These are phyloP conservation scores for Fusarium palustre DNA, from an alignment of 2,329 filamentous ascomycete species.

Conservation along the genomic window DNA sequence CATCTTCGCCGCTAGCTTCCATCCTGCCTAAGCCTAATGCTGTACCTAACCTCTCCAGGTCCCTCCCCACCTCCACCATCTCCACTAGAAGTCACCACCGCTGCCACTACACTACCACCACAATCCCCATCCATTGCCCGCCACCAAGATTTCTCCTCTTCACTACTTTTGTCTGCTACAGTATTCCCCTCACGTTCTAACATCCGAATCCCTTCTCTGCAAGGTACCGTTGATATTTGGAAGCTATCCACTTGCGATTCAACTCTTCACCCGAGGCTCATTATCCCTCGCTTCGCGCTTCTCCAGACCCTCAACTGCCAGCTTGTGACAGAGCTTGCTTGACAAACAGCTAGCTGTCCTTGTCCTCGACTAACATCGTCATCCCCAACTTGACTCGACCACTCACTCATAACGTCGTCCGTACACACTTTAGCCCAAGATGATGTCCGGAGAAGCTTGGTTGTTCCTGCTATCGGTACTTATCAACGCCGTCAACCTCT, in stretches of 20 bases:
- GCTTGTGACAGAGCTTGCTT: constrained; percentile 48
- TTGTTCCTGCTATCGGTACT: constrained; percentile 97
- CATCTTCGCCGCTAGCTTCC: constrained; percentile 45
- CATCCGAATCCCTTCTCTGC: constrained; percentile 14
- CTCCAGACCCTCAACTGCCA: constrained; percentile 9
- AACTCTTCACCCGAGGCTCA: constrained; percentile 24
- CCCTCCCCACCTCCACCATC: constrained; percentile 43
- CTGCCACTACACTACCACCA: constrained; percentile 43
- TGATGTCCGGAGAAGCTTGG: constrained; percentile 98
- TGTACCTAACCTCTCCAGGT: constrained; percentile 32
- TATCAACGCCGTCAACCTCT: constrained; percentile 99
- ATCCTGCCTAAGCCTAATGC: constrained; percentile 16
- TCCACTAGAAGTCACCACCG: constrained; percentile 44
- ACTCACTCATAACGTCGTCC: constrained; percentile 11
- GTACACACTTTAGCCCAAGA: constrained; percentile 44
- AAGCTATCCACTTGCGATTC: constrained; percentile 10
- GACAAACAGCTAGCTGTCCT: constrained; percentile 42
- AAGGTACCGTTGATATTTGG: constrained; percentile 29
- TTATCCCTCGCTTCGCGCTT: constrained; percentile 31
- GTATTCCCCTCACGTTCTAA: constrained; percentile 27
- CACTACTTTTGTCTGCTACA: constrained; percentile 21
- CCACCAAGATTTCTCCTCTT: constrained; percentile 45
- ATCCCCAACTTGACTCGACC: constrained; percentile 22
- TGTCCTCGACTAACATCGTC: constrained; percentile 39
- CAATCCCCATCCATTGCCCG: constrained; percentile 29